A percentile compares a stretch with the other conserved stretches of the same genome.
Conservation (phyloP, 192 early-diverging fungal genomes). For the Gaertneriomyces sp. region DNA sequence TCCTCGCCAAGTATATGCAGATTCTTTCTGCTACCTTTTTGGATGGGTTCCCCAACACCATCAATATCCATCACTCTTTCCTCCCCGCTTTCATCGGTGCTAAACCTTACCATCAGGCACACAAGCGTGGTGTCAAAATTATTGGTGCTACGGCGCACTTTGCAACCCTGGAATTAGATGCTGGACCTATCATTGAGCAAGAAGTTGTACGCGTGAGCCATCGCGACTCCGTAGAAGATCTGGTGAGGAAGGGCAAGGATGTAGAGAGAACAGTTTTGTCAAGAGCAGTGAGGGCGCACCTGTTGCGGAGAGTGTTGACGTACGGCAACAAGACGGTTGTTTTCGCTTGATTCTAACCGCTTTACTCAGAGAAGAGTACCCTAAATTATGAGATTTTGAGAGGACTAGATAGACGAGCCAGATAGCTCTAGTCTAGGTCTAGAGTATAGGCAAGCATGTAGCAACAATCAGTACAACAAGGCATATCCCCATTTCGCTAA, state of each 20-base stretch:
- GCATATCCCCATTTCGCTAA: too few species aligned
- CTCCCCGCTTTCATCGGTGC: constrained; percentile 26
- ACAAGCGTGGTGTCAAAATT: constrained; percentile 21
- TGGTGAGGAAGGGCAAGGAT: constrained; percentile 27
- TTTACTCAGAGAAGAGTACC: too few species aligned
- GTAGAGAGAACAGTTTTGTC: constrained; percentile 17
- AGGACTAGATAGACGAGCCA: too few species aligned
- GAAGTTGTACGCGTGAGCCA: constrained; percentile 23
- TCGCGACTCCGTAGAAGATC: constrained; percentile 25
- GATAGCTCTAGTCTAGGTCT: too few species aligned
- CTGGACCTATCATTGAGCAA: constrained; percentile 30
- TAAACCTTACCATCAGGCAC: constrained; percentile 29
- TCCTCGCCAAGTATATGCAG: constrained; percentile 31
- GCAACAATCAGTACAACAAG: too few species aligned
- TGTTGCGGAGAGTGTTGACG: constrained; percentile 18
- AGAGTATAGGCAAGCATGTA: too few species aligned
- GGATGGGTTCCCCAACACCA: constrained; percentile 17
- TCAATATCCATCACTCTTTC: constrained; percentile 32
- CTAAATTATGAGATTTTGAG: too few species aligned
- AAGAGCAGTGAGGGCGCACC: constrained; percentile 19
- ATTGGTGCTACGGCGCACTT: constrained; percentile 30
- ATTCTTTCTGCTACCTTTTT: constrained; percentile 19
- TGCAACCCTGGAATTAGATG: constrained; percentile 22
- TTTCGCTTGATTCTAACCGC: neutral
- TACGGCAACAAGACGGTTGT: constrained; percentile 30